Base-by-base conservation (phyloP, 1,284 basidiomycete genomes). In the Heimioporus retisporus region DNA sequence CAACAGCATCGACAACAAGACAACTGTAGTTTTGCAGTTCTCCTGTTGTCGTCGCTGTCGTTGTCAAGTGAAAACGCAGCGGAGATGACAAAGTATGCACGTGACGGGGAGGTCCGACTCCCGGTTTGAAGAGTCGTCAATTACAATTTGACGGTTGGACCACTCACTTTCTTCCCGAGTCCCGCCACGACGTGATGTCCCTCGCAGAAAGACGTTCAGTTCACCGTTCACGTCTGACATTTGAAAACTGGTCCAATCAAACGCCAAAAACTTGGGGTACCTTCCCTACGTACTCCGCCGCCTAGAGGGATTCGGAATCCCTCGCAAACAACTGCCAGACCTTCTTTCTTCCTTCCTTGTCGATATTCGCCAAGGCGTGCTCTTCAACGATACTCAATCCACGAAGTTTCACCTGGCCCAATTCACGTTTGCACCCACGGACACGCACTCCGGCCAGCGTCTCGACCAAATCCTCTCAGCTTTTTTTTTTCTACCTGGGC, bases 401-500 rank as follows among this genome's bases (percentile, higher is more conserved):
- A 63, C 77, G 28, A 72, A 72, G 42, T 80, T 81, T 53, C 69
- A 70, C 28, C 58, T 77, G 21, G 73, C 73, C 31, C 66, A 76
- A 15, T 73, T 83, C 64, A 51, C 55, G 23, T 60, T 75, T 13
- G 48, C 75, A 2, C 40, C 71, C 8, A 19, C 69, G 48, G 69
- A 74, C 50, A 46, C n/a, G 25, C 35, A 59, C 31, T 70, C 51
- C 35, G 62, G 56, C 8, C 68, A 74, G 35, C 68, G 69, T 8
- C 51, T 79, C 42, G 81, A 84, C 71, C 72, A 75, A 58, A 73
- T 73, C 16, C 68, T 82, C 28, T 81, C 77, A 79, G 18, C 71
- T 82, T n/a, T 80, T 86, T 68, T 84, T 79, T n/a, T n/a, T n/a
- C n/a, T 68, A 71, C 80, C 42, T 85, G 84, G 85, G 81, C 77